phyloP scores from a whole-genome alignment of 2,329 filamentous ascomycete species.

The Cercospora sojina region DNA sequence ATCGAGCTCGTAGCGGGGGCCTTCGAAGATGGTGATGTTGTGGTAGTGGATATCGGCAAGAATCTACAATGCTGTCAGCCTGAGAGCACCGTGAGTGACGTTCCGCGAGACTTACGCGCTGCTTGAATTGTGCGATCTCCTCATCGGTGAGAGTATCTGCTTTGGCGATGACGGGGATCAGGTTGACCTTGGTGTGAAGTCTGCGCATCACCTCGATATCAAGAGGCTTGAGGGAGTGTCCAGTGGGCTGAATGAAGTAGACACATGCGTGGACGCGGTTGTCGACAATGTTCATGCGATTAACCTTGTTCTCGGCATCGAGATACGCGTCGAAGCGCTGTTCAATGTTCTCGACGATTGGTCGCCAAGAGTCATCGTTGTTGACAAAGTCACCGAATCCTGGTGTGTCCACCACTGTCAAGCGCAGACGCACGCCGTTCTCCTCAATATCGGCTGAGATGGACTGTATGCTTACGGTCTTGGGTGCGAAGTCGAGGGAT shows the following conservation, averaged over 20 bases:
- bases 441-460: conserved; percentile 77
- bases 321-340: conserved; percentile 98
- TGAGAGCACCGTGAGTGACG: not conserved
- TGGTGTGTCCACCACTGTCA: conserved; percentile 96
- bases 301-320: conserved; percentile 99
- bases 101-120: conserved; percentile 67
- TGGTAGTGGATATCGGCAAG: conserved; percentile 95
- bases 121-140: conserved; percentile 91
- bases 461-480: conserved; percentile 61
- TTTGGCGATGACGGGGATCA: conserved; percentile 99
- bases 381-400: conserved; percentile 99
- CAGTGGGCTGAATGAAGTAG: conserved; percentile 99
- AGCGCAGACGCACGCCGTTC: conserved; percentile 90
- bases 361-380: conserved; percentile 99
- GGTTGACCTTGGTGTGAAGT: conserved; percentile 99
- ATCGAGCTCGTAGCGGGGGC: conserved; percentile 95
- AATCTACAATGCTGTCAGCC: conserved; percentile 62
- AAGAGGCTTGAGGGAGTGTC: conserved; percentile 95
- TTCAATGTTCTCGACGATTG: conserved; percentile 99
- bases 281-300: conserved; percentile 99
- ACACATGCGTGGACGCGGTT: conserved; percentile 98
- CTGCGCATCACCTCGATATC: conserved; percentile 99
- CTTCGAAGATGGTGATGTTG: conserved; percentile 98
- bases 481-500: conserved; percentile 96
- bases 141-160: conserved; percentile 96